Evolutionary conservation across 441 rosid genomes (phyloP).

Genomic region (Bruguiera hainesii): DNA sequence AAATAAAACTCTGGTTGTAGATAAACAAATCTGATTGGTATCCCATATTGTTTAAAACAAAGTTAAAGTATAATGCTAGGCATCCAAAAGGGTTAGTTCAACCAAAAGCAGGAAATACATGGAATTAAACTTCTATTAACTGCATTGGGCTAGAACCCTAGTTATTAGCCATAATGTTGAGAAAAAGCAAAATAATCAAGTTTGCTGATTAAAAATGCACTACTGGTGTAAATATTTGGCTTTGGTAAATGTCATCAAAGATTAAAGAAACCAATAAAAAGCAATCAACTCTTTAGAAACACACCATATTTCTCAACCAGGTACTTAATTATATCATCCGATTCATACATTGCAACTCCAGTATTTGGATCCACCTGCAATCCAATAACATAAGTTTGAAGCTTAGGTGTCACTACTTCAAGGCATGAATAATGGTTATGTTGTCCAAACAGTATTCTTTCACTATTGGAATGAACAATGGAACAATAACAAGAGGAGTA

Average conservation of each 20-base stretch:
- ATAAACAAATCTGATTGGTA: background rate
- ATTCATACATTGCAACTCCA: constrained; percentile 91
- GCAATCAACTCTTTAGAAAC: constrained; percentile 19
- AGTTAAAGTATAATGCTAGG: background rate
- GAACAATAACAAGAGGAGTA: constrained; percentile 18
- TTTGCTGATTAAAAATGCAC: background rate
- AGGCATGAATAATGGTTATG: background rate
- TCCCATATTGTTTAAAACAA: background rate
- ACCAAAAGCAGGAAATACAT: background rate
- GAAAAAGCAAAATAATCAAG: no score
- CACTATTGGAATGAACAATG: background rate
- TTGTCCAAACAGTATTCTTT: background rate
- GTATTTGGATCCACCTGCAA: constrained; percentile 94
- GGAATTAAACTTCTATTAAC: no score
- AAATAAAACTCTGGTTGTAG: background rate
- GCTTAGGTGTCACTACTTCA: constrained; percentile 7
- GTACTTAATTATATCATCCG: constrained; percentile 86
- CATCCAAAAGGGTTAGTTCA: background rate
- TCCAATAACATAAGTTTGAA: constrained; percentile 18
- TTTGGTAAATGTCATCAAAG: background rate
- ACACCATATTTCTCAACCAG: constrained; percentile 76
- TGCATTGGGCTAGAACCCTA: no score
- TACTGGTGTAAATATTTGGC: background rate
- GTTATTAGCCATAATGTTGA: no score
- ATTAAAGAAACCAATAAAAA: constrained; percentile 6